A percentile compares a stretch with the other conserved stretches of the same genome.
These are phyloP conservation scores for Hygrophila difformis DNA, from an alignment of 257 asterid species.

Conservation along the genomic window DNA sequence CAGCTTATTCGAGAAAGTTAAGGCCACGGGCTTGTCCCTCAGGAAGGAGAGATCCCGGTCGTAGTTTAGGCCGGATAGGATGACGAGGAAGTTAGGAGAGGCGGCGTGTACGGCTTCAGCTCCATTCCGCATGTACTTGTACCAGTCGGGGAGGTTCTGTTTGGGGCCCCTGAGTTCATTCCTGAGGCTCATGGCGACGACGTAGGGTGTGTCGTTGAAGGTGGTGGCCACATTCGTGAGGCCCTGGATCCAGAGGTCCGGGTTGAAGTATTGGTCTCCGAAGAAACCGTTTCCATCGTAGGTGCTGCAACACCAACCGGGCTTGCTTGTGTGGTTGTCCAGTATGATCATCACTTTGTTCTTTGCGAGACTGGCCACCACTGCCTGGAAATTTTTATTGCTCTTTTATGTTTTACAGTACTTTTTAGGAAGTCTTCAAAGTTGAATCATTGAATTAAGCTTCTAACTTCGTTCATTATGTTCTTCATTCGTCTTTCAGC, in stretches of 20 bases:
- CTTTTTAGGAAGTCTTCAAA: too few relatives aligned
- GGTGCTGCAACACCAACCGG: slow-evolving; percentile 91
- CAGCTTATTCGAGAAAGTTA: slow-evolving; percentile 50
- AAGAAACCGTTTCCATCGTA: slow-evolving; percentile 85
- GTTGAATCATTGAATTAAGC: too few relatives aligned
- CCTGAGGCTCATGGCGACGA: slow-evolving; percentile 82
- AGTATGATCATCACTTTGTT: slow-evolving; percentile 67
- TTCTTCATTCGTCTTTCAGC: too few relatives aligned
- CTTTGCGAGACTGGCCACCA: slow-evolving; percentile 69
- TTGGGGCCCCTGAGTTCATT: slow-evolving; percentile 79
- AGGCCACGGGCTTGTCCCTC: slow-evolving; percentile 26
- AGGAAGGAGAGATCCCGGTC: slow-evolving; percentile 71
- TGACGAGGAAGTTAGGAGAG: slow-evolving; percentile 54
- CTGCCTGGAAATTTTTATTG: too few relatives aligned
- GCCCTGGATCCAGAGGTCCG: slow-evolving; percentile 76
- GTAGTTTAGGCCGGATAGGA: slow-evolving; percentile 65
- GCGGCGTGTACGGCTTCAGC: slow-evolving; percentile 87
- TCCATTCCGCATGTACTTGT: slow-evolving; percentile 80
- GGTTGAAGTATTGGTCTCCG: slow-evolving; percentile 65
- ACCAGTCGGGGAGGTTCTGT: slow-evolving; percentile 78
- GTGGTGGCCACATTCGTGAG: slow-evolving; percentile 60
- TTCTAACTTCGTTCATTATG: too few relatives aligned
- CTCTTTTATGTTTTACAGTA: too few relatives aligned
- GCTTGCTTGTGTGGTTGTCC: slow-evolving; percentile 87
- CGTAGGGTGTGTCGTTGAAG: slow-evolving; percentile 42